Base-by-base conservation (phyloP, 257 asterid species). In the Euphrasia confusa region DNA sequence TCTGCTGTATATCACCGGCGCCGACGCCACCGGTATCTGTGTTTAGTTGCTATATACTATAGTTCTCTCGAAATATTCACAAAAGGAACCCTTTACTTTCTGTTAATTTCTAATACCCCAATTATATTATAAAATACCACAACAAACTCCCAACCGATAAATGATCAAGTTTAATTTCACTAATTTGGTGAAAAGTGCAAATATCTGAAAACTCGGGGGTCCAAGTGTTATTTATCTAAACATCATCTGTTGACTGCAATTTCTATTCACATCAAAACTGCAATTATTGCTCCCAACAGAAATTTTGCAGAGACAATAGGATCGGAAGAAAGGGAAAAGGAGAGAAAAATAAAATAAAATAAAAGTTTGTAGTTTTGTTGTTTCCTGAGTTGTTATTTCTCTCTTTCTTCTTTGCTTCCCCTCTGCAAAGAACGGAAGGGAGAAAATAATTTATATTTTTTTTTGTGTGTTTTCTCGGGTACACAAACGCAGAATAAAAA, bases 371-470 rank as follows among this genome's bases (percentile, higher is more conserved):
- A 68, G 76, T 72, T 76, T 79, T 75, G 83, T 37, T 54, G 26
- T 33, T 30, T 7, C 57, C 70, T 28, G 65, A 58, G 67, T 57
- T 66, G 70, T 67, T 73, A 63, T 54, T 69, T 69, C 85, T 76
- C 76, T 73, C 84, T 84, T 74, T 77, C 78, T 76, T 71, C 84
- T 75, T 83, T 75, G 78, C 81, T 71, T 60, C 54, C 60, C 40
- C 66, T 9, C 35, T 2, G 81, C 82, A 68, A 72, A 76, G 77
- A 72, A 84, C 79, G 69, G 74, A 69, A 73, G 76, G 63, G 74
- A 69, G 74, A 64, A 56, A 69, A 37, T 37, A 54, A 21, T 18
- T 53, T 49, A 24, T 47, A 26, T 50, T 28, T 37, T 1, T 14
- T 48, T n/a, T 4, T 27, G 14, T 32, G 60, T 50, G 10, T 39